Conservation (phyloP, 352 stramenopile genomes). For the Phytophthora idaei region DNA sequence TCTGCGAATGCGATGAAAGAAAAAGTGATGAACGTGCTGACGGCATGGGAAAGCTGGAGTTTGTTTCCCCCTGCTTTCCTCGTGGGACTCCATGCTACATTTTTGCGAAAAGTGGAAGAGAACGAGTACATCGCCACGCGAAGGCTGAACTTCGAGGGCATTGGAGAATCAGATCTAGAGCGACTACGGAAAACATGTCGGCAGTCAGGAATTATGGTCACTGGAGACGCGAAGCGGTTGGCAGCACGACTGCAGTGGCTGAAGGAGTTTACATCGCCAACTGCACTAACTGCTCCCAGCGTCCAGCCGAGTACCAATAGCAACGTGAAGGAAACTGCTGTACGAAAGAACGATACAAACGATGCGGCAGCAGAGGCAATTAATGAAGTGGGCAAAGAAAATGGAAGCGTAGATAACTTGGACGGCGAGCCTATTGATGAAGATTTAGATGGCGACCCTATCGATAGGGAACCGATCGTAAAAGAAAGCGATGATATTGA, state of each 20-base stretch:
- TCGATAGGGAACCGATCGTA: conserved; percentile 23
- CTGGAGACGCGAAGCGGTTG: conserved; percentile 48
- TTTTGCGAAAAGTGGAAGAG: conserved; percentile 76
- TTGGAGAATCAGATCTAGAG: conserved; percentile 49
- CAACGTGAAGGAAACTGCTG: background rate
- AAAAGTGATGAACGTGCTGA: conserved; percentile 78
- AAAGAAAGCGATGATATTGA: conserved; percentile 35
- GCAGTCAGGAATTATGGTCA: conserved; percentile 68
- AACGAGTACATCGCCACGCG: conserved; percentile 41
- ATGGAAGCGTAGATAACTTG: conserved; percentile 22
- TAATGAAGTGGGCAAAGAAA: conserved; percentile 2
- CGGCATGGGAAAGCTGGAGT: conserved; percentile 81
- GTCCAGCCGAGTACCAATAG: background rate
- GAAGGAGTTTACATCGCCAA: conserved; percentile 68
- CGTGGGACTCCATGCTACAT: conserved; percentile 82
- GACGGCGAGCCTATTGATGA: conserved; percentile 44
- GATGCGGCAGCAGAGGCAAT: background rate
- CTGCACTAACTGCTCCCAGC: conserved; percentile 12
- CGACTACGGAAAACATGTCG: conserved; percentile 68
- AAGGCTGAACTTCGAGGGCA: conserved; percentile 18
- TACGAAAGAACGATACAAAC: background rate
- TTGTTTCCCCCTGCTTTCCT: conserved; percentile 77
- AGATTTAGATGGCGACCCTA: conserved; percentile 50
- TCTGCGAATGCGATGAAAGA: conserved; percentile 83
- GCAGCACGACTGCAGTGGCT: conserved; percentile 65